Base-by-base conservation (phyloP, 1,284 basidiomycete species). In the Boletus smithii region DNA sequence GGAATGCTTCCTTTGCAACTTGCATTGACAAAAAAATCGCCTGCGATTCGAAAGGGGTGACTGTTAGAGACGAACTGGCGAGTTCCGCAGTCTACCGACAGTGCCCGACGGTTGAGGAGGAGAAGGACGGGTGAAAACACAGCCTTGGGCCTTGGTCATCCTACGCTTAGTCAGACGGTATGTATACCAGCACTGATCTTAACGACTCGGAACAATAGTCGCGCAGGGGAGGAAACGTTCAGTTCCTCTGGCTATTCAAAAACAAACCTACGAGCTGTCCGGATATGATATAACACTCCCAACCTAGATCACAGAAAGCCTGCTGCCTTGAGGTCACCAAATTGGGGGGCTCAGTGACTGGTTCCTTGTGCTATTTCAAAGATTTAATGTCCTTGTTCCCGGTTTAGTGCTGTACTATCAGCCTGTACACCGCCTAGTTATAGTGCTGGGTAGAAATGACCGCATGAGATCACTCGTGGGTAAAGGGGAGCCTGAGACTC, bases 161-260 rank as follows among this genome's bases (percentile, higher is more conserved):
- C 17, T 0, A 2, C 33, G 55, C 48, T 60, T 60, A 59, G 58
- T 60, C 58, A 63, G 45, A 31, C 20, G 27, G 4, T 23, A n/a
- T 23, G 6, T 20, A 4, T 20, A 20, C 3, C 20, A 20, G 20
- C 20, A 20, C n/a, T n/a, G n/a, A n/a, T n/a, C n/a, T n/a, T n/a
- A n/a, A n/a, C n/a, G n/a, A n/a, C n/a, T n/a, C n/a, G n/a, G n/a
- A n/a, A n/a, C n/a, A n/a, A n/a, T n/a, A n/a, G 4, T 20, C 20
- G 4, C 20, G 20, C 20, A 20, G 20, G 33, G 29, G 14, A 30
- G 29, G 13, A 9, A 33, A 30, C 22, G 9, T 17, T 52, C 35
- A 13, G n/a, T n/a, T 13, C 26, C 16, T 29, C 50, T 22, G 20
- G 39, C 13, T 13, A 29, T 29, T 14, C 27, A 13, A 10, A 46